Evolutionary conservation across 1,284 basidiomycete genomes (phyloP).

Genomic region (Wallemia mellicola): DNA sequence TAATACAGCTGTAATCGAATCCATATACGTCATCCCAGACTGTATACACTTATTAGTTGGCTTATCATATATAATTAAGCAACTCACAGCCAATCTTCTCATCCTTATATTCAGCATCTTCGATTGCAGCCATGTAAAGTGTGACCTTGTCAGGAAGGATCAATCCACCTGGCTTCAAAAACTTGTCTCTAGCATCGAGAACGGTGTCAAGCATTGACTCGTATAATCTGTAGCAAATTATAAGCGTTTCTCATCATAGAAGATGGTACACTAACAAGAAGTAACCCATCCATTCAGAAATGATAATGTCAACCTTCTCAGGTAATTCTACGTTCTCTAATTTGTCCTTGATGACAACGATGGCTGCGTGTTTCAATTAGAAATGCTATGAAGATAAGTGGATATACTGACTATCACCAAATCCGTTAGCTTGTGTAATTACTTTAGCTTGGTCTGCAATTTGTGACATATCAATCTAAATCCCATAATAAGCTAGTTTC

Average conservation of each 20-base stretch:
- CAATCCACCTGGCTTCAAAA: constrained; percentile 52
- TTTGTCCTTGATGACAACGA: constrained; percentile 92
- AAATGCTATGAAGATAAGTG: background rate
- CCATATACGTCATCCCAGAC: constrained; percentile 99
- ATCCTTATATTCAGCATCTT: constrained; percentile 98
- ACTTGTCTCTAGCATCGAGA: constrained; percentile 81
- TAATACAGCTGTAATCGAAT: constrained; percentile 98
- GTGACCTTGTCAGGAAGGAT: constrained; percentile 92
- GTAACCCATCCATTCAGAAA: constrained; percentile 98
- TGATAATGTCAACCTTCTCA: constrained; percentile 84
- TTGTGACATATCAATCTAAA: constrained; percentile 97
- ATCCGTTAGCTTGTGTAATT: constrained; percentile 87
- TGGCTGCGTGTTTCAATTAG: constrained; percentile 23
- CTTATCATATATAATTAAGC: background rate
- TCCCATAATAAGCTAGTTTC: constrained; percentile 1
- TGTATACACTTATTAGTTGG: constrained; percentile 1
- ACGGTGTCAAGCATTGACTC: constrained; percentile 99
- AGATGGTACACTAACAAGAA: constrained; percentile 23
- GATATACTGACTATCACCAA: constrained; percentile 48
- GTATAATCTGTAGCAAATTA: constrained; percentile 27
- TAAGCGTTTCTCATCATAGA: background rate
- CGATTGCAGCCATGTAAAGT: constrained; percentile 83
- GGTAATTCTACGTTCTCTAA: constrained; percentile 36
- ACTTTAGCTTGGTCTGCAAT: constrained; percentile 97
- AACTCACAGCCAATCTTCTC: constrained; percentile 91